Conservation (phyloP, 139 green algal species). For the Chlamydomonas sp. region DNA sequence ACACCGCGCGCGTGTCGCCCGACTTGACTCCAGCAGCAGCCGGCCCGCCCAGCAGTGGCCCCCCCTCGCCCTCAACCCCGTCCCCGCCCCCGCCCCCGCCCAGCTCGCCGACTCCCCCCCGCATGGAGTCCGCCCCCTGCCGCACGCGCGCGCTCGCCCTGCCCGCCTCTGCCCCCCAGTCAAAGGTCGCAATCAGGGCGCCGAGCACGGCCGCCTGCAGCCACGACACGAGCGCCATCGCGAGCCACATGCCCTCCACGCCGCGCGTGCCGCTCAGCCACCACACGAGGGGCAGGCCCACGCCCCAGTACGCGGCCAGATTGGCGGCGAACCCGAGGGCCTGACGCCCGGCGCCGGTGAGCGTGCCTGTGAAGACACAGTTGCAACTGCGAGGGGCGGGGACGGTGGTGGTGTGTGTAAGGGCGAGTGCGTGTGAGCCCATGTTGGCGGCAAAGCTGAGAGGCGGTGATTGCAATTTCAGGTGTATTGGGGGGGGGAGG, state of each 20-base stretch:
- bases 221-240: neutral
- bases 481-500: too few species aligned
- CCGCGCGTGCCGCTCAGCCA: neutral
- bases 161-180: neutral
- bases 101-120: too few species aligned
- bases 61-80: too few species aligned
- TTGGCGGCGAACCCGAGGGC: neutral
- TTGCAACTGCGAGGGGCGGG: too few species aligned
- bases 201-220: neutral
- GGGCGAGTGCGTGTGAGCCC: too few species aligned
- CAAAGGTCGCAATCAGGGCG: neutral
- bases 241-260: neutral
- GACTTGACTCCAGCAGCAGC: too few species aligned
- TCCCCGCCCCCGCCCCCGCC: too few species aligned
- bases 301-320: neutral
- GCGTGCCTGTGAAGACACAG: neutral
- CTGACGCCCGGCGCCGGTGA: neutral
- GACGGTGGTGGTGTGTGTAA: too few species aligned
- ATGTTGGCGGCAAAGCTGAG: too few species aligned
- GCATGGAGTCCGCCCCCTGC: neutral
- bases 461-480: too few species aligned
- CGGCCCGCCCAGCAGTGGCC: too few species aligned
- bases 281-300: slow-evolving; percentile 7
- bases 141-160: neutral
- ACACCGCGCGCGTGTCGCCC: too few species aligned